These are phyloP conservation scores for Trametes pubescens DNA, from an alignment of 1,284 basidiomycete species.

Conservation along the genomic window DNA sequence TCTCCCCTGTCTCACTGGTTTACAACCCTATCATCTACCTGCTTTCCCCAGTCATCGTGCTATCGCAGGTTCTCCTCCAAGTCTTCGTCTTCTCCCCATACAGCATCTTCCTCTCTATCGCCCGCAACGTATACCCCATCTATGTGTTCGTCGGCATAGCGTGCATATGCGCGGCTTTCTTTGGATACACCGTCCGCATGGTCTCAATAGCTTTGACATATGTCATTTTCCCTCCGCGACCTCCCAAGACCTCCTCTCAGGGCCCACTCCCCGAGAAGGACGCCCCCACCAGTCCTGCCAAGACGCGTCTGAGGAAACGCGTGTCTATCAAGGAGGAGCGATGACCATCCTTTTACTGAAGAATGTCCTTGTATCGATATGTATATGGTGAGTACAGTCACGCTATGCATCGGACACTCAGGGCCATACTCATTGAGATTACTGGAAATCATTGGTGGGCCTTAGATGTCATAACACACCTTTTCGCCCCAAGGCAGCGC, in stretches of 20 bases:
- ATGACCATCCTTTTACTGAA: neutral
- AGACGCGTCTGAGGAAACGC: conserved; percentile 29
- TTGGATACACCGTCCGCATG: conserved; percentile 57
- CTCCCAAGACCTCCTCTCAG: neutral
- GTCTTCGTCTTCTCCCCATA: conserved; percentile 57
- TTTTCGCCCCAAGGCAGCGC: too few relatives aligned
- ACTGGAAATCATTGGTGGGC: too few relatives aligned
- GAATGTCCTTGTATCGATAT: neutral
- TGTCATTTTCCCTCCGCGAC: conserved; percentile 22
- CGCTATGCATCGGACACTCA: too few relatives aligned
- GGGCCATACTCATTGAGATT: too few relatives aligned
- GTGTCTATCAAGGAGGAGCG: conserved; percentile 36
- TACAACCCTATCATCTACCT: conserved; percentile 53
- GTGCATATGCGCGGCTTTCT: conserved; percentile 57
- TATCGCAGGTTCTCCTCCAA: conserved; percentile 52
- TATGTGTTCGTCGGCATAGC: conserved; percentile 69
- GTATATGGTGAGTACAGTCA: neutral
- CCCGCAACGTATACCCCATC: conserved; percentile 62
- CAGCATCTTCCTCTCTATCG: conserved; percentile 46
- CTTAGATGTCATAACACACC: neutral
- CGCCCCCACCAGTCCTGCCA: conserved; percentile 6
- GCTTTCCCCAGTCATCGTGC: conserved; percentile 57
- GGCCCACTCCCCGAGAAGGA: conserved; percentile 14
- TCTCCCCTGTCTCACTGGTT: conserved; percentile 42
- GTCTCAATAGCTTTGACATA: conserved; percentile 13